A percentile compares a stretch with the other conserved stretches of the same genome.
phyloP scores from a whole-genome alignment of 139 green algal species.

The Ettlia oleoabundans region DNA sequence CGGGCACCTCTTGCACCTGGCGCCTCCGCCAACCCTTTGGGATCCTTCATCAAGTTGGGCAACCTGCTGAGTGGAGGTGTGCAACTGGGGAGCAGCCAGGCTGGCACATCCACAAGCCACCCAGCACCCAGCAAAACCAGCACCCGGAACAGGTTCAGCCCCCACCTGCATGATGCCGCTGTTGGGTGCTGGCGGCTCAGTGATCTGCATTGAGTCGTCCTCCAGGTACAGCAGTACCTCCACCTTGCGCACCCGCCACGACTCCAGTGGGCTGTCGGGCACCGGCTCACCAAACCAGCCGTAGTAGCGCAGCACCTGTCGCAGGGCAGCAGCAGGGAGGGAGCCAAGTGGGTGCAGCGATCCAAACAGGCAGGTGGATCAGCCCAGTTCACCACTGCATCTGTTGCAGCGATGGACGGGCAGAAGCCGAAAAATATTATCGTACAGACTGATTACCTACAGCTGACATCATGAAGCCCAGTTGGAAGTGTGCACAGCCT shows the following conservation, averaged over 20 bases:
- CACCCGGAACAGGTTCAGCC: background rate
- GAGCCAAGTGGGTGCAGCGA: too few relatives aligned
- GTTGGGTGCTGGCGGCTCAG: conserved; percentile 70
- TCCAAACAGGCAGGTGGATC: too few relatives aligned
- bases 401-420: too few relatives aligned
- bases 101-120: background rate
- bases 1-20: too few relatives aligned
- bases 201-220: conserved; percentile 88
- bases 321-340: background rate
- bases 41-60: too few relatives aligned
- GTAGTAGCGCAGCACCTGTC: conserved; percentile 92
- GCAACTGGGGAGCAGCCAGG: too few relatives aligned
- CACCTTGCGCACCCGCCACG: conserved; percentile 81
- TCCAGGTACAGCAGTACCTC: conserved; percentile 91
- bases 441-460: too few relatives aligned
- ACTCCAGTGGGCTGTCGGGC: conserved; percentile 76
- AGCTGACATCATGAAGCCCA: too few relatives aligned
- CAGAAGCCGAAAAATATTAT: too few relatives aligned
- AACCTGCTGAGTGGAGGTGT: too few relatives aligned
- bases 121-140: background rate
- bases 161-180: conserved; percentile 23
- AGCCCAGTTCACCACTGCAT: too few relatives aligned
- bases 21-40: too few relatives aligned
- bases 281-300: conserved; percentile 92
- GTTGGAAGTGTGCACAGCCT: background rate